Percentiles rank a stretch among this genome's conserved stretches.
Conservation (phyloP, 768 basidiomycete genomes). For the Boletus eberwhitei region DNA sequence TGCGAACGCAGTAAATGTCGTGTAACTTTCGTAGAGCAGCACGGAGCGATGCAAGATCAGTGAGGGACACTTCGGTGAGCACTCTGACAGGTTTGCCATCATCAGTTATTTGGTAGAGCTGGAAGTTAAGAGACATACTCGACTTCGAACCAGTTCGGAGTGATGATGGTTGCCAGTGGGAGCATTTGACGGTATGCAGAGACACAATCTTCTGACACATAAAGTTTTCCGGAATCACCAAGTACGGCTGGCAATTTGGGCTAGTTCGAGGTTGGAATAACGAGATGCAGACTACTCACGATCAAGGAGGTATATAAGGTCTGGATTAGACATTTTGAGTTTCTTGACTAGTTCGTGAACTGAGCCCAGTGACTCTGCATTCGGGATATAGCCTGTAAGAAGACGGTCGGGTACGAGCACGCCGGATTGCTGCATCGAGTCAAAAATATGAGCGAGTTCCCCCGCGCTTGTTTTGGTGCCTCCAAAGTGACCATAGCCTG, state of each 20-base stretch:
- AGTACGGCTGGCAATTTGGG: conserved; percentile 66
- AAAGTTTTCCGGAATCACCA: conserved; percentile 86
- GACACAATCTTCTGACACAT: conserved; percentile 83
- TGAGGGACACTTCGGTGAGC: conserved; percentile 69
- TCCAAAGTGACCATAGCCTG: conserved; percentile 81
- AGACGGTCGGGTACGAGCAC: conserved; percentile 69
- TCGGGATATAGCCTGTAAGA: conserved; percentile 90
- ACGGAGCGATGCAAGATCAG: conserved; percentile 62
- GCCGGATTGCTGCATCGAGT: conserved; percentile 70
- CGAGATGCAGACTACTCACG: conserved; percentile 51
- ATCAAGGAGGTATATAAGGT: conserved; percentile 84
- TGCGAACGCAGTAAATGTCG: conserved; percentile 66
- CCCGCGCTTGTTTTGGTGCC: conserved; percentile 76
- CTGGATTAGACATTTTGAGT: conserved; percentile 54
- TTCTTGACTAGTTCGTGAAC: conserved; percentile 61
- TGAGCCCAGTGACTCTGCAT: conserved; percentile 69
- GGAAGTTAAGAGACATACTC: conserved; percentile 52
- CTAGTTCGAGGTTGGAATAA: not conserved
- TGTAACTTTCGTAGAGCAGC: conserved; percentile 74
- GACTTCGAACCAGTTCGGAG: conserved; percentile 97
- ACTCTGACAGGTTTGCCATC: conserved; percentile 43
- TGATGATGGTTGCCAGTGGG: conserved; percentile 85
- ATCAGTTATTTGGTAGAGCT: not conserved
- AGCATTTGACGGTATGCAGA: conserved; percentile 82
- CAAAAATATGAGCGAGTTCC: conserved; percentile 75